Conservation (phyloP, 352 stramenopile genomes). For the Phytophthora podocarpi region DNA sequence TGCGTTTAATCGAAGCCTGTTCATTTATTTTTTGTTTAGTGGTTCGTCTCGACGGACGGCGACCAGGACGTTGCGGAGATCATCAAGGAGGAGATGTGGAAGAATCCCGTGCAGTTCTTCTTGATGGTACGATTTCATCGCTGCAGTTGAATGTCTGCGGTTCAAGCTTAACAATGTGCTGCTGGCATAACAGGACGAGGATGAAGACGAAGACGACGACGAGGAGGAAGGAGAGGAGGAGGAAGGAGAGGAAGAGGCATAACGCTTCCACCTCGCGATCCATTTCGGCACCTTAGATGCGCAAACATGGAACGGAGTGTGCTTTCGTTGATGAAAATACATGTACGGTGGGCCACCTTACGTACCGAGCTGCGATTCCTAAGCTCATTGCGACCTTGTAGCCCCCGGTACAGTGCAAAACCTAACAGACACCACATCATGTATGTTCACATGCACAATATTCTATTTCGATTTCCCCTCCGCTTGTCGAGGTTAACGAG, state of each 20-base stretch:
- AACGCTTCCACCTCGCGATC: too few species aligned
- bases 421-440: background rate
- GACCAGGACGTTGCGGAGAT: conserved; percentile 70
- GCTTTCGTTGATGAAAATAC: too few species aligned
- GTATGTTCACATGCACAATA: conserved; percentile 37
- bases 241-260: conserved; percentile 42
- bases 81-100: conserved; percentile 86
- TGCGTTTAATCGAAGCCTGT: conserved; percentile 5
- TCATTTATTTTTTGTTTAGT: conserved; percentile 32
- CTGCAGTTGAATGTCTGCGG: background rate
- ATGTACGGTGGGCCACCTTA: too few species aligned
- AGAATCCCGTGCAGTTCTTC: conserved; percentile 72
- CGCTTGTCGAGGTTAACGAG: conserved; percentile 14
- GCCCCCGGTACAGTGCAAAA: background rate
- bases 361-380: too few species aligned
- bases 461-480: conserved; percentile 39
- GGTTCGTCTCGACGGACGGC: conserved; percentile 58
- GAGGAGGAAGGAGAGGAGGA: conserved; percentile 44
- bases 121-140: conserved; percentile 30
- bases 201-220: conserved; percentile 52
- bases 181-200: conserved; percentile 36
- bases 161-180: background rate
- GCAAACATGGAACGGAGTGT: too few species aligned
- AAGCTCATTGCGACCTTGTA: too few species aligned
- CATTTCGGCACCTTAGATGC: too few species aligned